phyloP scores from a whole-genome alignment of 352 stramenopile genomes.

The Globisporangium radiosum region DNA sequence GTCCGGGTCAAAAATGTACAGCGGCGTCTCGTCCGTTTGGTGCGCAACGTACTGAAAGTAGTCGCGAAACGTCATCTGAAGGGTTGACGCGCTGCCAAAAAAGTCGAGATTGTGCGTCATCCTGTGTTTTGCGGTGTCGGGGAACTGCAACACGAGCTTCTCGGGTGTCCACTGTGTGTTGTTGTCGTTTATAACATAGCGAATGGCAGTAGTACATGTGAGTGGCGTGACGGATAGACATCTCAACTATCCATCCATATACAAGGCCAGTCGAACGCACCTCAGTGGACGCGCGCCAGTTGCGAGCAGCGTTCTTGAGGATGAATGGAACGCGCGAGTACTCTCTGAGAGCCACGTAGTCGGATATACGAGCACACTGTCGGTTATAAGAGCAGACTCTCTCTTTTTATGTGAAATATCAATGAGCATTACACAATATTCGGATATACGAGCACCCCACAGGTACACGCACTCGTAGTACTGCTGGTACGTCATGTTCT shows the following conservation, averaged over 20 bases:
- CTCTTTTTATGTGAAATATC: neutral
- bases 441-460: neutral
- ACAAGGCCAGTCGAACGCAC: conserved; percentile 10
- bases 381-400: too few relatives aligned
- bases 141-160: conserved; percentile 47
- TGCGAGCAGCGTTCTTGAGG: conserved; percentile 51
- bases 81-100: conserved; percentile 28
- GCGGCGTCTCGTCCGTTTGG: conserved; percentile 77
- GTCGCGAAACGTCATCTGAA: conserved; percentile 74
- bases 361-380: neutral
- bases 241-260: too few relatives aligned
- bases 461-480: conserved; percentile 57
- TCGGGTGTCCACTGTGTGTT: conserved; percentile 57
- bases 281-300: conserved; percentile 67
- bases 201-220: too few relatives aligned
- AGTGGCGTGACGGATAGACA: too few relatives aligned
- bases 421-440: conserved; percentile 1
- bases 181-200: too few relatives aligned
- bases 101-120: conserved; percentile 85
- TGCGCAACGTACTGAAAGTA: conserved; percentile 55
- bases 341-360: conserved; percentile 22
- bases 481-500: conserved; percentile 50
- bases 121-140: conserved; percentile 35
- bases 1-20: conserved; percentile 84
- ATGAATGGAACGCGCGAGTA: conserved; percentile 72